phyloP scores from a whole-genome alignment of 2,329 filamentous ascomycete genomes.

The Elsinoe necatrix region DNA sequence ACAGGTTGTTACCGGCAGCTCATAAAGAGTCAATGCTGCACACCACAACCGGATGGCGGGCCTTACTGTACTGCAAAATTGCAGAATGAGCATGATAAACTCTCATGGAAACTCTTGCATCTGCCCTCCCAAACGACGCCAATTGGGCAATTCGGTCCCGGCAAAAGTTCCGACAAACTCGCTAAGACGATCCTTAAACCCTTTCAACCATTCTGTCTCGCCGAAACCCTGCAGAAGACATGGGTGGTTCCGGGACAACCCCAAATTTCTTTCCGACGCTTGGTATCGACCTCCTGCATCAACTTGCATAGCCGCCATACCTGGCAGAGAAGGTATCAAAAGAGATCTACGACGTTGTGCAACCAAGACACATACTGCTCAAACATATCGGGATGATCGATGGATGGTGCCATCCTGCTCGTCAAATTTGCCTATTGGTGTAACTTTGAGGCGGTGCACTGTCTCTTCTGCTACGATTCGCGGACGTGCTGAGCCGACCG shows the following conservation, averaged over 20 bases:
- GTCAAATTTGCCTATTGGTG: not conserved
- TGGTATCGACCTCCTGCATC: constrained; percentile 2
- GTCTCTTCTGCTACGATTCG: not conserved
- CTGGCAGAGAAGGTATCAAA: not conserved
- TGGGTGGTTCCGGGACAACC: not conserved
- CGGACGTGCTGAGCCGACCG: no score
- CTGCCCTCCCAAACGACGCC: not conserved
- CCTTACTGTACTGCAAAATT: not conserved
- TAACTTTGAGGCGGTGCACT: not conserved
- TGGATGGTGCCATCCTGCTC: not conserved
- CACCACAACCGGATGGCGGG: not conserved
- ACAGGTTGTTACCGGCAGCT: not conserved
- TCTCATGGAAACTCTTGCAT: not conserved
- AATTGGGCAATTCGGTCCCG: not conserved
- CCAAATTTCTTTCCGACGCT: not conserved
- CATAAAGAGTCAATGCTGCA: not conserved
- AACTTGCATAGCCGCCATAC: not conserved
- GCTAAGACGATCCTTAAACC: not conserved
- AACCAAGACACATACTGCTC: not conserved
- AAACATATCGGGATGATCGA: not conserved
- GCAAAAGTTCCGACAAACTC: not conserved
- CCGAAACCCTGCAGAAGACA: not conserved
- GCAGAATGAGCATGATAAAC: not conserved
- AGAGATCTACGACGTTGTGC: not conserved
- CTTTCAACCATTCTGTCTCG: not conserved